Evolutionary conservation across 306 rosid species (phyloP), one percentile per base, ranked within the genome.

Genomic region (Cucurbita maxima): DNA sequence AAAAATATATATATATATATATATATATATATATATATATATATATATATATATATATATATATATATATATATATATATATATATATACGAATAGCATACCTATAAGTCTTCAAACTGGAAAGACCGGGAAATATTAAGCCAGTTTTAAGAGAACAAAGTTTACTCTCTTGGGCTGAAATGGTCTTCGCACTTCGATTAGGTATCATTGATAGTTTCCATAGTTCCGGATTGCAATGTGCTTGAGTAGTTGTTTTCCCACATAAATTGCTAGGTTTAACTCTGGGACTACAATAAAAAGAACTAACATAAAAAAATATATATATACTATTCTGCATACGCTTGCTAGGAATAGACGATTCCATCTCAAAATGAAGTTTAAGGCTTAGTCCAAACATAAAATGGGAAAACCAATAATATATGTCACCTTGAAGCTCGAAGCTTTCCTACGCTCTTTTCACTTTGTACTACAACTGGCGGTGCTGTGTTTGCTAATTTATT

Each of bases 21-120:
- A 25, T 25, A 25, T 25, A 25, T 25, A 51, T n/a, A 22, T 25
- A 25, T 25, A 25, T 25, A 25, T 25, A 25, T 25, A 25, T 25
- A 25, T 25, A 25, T 25, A 25, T 25, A 51, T n/a, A 22, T 25
- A 25, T 25, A 25, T 25, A 25, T 25, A 25, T 25, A 25, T 25
- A 25, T 25, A 25, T 25, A 25, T 25, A 51, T n/a, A n/a, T n/a
- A 22, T 25, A 25, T 25, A 25, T 25, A 25, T 25, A 25, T 25
- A 25, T 25, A 25, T 25, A 25, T 25, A 25, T 25, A 51, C 44
- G 16, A 20, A 72, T 64, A 58, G 51, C 83, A 40, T 77, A 87
- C 98, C 85, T 82, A 64, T 80, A 83, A 78, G 75, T 45, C 70
- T 77, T 85, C 69, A 76, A 73, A 82, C 83, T 76, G 69, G 90